phyloP scores from a whole-genome alignment of 2,329 filamentous ascomycete species.

The Epichloe brachyelytri region DNA sequence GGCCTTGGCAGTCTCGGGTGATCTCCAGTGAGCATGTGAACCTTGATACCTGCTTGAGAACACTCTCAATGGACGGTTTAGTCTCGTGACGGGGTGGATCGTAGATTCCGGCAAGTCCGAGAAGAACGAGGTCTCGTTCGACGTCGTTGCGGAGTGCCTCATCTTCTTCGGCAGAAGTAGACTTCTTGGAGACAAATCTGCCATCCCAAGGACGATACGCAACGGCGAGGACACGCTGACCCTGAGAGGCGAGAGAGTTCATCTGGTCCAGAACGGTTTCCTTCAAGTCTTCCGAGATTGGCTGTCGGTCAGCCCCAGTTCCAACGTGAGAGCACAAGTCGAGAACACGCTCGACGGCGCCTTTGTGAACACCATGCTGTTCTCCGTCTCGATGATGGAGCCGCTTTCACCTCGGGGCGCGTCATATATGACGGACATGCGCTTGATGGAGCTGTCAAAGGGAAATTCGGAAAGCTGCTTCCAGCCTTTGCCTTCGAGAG shows the following conservation, averaged over 20 bases:
- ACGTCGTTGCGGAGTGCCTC: conserved; percentile 43
- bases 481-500: conserved; percentile 41
- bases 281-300: conserved; percentile 39
- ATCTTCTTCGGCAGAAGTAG: conserved; percentile 24
- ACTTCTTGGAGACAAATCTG: conserved; percentile 27
- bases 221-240: conserved; percentile 60
- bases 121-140: conserved; percentile 56
- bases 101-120: conserved; percentile 76
- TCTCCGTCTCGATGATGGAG: conserved; percentile 25
- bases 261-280: conserved; percentile 38
- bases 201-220: conserved; percentile 50
- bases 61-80: conserved; percentile 57
- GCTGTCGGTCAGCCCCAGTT: conserved; percentile 26
- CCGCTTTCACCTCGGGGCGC: conserved; percentile 27
- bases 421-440: conserved; percentile 65
- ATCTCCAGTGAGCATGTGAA: conserved; percentile 78
- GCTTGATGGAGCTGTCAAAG: conserved; percentile 69
- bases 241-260: conserved; percentile 48
- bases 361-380: conserved; percentile 47
- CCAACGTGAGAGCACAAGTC: conserved; percentile 41
- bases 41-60: conserved; percentile 59
- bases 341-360: conserved; percentile 47
- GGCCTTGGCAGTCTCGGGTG: conserved; percentile 64
- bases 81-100: conserved; percentile 78
- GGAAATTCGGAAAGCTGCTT: conserved; percentile 57